Percentiles rank a stretch among this genome's conserved stretches.
Evolutionary conservation across 164 flowering plant genomes (phyloP).

Genomic region (Warburgia ugandensis): DNA sequence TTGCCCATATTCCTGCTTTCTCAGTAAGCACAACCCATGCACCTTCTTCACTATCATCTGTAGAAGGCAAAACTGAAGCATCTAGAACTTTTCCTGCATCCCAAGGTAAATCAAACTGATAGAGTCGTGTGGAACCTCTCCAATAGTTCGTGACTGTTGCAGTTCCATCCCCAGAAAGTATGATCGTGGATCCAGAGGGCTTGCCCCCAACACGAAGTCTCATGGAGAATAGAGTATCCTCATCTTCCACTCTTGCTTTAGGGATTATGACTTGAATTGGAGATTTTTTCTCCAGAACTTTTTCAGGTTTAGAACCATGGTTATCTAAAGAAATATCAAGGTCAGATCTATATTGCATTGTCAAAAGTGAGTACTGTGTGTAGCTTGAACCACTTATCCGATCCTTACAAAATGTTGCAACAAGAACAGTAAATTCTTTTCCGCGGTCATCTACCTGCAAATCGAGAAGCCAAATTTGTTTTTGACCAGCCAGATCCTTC

Average conservation of each 20-base stretch:
- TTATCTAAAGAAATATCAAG: conserved; percentile 20
- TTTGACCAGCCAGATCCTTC: conserved; percentile 89
- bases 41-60: conserved; percentile 68
- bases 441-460: conserved; percentile 69
- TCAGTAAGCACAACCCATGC: conserved; percentile 88
- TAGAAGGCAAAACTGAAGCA: conserved; percentile 79
- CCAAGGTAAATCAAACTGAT: conserved; percentile 85
- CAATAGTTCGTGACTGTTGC: conserved; percentile 74
- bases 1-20: conserved; percentile 95
- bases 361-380: conserved; percentile 80
- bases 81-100: conserved; percentile 95
- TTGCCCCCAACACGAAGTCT: conserved; percentile 81
- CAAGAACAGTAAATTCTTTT: conserved; percentile 68
- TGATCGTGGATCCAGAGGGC: conserved; percentile 79
- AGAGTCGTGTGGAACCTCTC: conserved; percentile 61
- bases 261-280: conserved; percentile 84
- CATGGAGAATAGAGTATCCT: conserved; percentile 80
- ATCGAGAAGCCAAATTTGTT: conserved; percentile 86
- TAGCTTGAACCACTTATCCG: conserved; percentile 75
- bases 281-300: conserved; percentile 72
- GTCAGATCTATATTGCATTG: conserved; percentile 70
- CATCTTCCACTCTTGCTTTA: conserved; percentile 88
- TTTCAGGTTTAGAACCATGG: conserved; percentile 19
- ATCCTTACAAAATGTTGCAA: conserved; percentile 85
- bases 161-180: conserved; percentile 94